Conservation (phyloP, 257 asterid genomes). For the Marsdenia floribunda region DNA sequence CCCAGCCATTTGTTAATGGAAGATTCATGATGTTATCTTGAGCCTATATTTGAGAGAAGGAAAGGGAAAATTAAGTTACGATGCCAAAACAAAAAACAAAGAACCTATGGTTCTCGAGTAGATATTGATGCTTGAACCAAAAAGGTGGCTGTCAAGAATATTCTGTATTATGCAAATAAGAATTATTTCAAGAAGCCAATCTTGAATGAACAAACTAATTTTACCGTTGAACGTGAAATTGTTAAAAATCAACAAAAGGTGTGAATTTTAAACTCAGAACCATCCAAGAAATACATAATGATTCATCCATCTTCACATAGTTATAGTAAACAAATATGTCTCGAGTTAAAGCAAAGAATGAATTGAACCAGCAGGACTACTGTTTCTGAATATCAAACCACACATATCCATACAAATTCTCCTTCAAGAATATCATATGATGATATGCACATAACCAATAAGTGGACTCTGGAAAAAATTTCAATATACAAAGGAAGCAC, state of each 20-base stretch:
- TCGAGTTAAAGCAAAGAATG: neutral
- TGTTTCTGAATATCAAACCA: neutral
- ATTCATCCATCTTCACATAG: neutral
- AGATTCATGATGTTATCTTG: conserved; percentile 94
- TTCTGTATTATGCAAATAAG: too few relatives aligned
- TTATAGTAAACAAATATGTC: neutral
- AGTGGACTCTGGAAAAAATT: too few relatives aligned
- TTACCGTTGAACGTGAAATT: neutral
- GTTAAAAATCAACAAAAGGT: neutral
- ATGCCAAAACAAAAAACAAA: neutral
- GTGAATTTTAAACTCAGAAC: neutral
- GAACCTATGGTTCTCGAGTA: neutral
- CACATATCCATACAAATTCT: too few relatives aligned
- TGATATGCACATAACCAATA: too few relatives aligned
- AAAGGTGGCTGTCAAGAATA: neutral
- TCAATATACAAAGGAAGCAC: too few relatives aligned
- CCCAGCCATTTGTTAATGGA: conserved; percentile 90
- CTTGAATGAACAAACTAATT: neutral
- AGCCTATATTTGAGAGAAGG: conserved; percentile 38
- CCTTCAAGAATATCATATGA: too few relatives aligned
- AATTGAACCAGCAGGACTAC: neutral
- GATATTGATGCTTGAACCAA: neutral
- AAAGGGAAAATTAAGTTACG: neutral
- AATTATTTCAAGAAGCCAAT: neutral
- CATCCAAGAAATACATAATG: neutral